Percentiles rank a stretch among this genome's conserved stretches.
These are phyloP conservation scores for Hypoxylon perforatum DNA, from an alignment of 495 filamentous ascomycete genomes.

Conservation along the genomic window DNA sequence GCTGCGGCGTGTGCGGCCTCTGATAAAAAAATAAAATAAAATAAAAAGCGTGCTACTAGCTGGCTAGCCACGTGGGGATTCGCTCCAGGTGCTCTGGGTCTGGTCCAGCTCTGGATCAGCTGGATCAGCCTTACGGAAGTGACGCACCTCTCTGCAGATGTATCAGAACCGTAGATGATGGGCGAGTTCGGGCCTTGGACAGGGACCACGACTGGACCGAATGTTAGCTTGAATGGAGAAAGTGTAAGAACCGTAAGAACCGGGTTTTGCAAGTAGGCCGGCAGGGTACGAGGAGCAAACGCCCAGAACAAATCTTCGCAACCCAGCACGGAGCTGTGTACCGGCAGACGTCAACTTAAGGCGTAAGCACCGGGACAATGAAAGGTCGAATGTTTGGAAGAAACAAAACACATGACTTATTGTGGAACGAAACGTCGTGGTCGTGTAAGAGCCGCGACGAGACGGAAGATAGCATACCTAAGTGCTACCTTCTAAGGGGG, in stretches of 20 bases:
- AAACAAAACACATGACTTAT: conserved; percentile 41
- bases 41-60: too few species aligned
- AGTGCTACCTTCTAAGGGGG: conserved; percentile 16
- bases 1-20: conserved; percentile 1
- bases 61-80: conserved; percentile 33
- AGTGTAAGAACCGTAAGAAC: conserved; percentile 25
- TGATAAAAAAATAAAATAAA: neutral
- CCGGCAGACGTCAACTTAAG: conserved; percentile 37
- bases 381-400: conserved; percentile 22
- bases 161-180: conserved; percentile 20
- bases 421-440: conserved; percentile 36
- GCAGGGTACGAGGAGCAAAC: conserved; percentile 31
- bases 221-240: conserved; percentile 22
- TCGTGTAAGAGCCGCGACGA: conserved; percentile 29
- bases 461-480: conserved; percentile 31
- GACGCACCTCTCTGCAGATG: conserved; percentile 33
- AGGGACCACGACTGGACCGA: conserved; percentile 22
- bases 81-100: conserved; percentile 15
- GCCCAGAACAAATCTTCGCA: conserved; percentile 16
- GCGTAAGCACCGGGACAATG: conserved; percentile 37
- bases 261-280: conserved; percentile 11
- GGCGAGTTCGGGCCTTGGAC: conserved; percentile 32
- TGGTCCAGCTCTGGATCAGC: conserved; percentile 5
- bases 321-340: conserved; percentile 24
- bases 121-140: conserved; percentile 37